Conservation (phyloP, 345 rosid species). For the Geranium rotundifolium region DNA sequence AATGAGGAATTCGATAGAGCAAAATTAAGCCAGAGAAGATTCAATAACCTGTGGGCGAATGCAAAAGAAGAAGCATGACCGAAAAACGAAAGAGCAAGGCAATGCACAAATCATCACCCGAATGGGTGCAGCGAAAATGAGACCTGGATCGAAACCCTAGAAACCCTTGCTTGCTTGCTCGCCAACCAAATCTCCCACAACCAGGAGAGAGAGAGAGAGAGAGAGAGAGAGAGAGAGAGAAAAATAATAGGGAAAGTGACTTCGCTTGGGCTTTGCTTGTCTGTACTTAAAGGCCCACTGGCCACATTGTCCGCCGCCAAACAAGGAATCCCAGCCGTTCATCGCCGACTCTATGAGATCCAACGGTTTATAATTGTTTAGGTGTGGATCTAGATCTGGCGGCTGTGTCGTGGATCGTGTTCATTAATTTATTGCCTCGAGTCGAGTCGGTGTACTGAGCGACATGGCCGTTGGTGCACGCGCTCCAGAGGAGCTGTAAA, state of each 20-base stretch:
- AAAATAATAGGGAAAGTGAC: not conserved
- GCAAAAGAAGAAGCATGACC: conserved; percentile 7
- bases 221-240: conserved; percentile 4
- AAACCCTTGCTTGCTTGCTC: conserved; percentile 11
- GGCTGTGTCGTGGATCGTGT: conserved; percentile 7
- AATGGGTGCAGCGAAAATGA: conserved; percentile 8
- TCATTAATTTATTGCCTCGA: not conserved
- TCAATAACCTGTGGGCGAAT: not conserved
- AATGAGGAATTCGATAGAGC: conserved; percentile 1
- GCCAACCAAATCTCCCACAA: conserved; percentile 6
- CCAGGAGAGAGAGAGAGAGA: not conserved
- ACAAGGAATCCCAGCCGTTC: conserved; percentile 29
- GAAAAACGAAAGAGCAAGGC: not conserved
- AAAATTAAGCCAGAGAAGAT: conserved; percentile 4
- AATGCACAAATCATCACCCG: conserved; percentile 2
- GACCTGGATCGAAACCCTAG: conserved; percentile 27
- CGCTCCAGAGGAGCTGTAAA: not conserved
- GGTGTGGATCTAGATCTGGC: conserved; percentile 28
- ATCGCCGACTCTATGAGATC: conserved; percentile 1
- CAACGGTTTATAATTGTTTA: not conserved
- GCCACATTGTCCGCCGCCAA: conserved; percentile 18
- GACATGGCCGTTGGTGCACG: not conserved
- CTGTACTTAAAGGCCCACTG: conserved; percentile 30
- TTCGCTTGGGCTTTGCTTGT: conserved; percentile 7
- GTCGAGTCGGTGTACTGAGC: not conserved